Base-by-base conservation (phyloP, 306 rosid species). In the Vicia sativa region DNA sequence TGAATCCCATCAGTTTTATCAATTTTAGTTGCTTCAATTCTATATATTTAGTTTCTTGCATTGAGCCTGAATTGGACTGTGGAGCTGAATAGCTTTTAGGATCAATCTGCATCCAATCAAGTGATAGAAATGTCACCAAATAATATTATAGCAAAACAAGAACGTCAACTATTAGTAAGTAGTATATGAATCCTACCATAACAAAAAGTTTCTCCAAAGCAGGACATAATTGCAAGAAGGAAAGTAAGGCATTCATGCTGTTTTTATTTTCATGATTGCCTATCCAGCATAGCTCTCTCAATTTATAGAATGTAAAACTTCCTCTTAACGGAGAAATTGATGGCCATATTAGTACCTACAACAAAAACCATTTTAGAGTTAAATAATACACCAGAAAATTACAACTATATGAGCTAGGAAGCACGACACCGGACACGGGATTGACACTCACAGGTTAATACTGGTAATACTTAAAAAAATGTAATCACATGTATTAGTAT, bases 271-370 rank as follows among this genome's bases (percentile, higher is more conserved):
- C 75, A 26, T 71, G 49, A 35, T 34, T 77, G 23, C 68, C 85
- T 45, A 91, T 87, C 97, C 95, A 91, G 85, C 95, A 53, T 21
- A 89, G 38, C 67, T 87, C 91, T 57, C 65, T 78, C 68, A 91
- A 57, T 37, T 74, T 91, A 25, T 91, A 91, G 75, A 91, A 91
- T 50, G 66, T 65, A 71, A 91, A 89, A 80, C 60, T 75, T 56
- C 80, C 78, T 44, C 61, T 42, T 58, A 78, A 44, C 15, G 83
- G 74, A 14, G 73, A 83, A 81, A 91, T 65, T 25, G 87, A 82
- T 15, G 95, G 96, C 84, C 91, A 85, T 39, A 89, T 81, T 74
- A 91, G 34, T 66, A 62, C 70, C 96, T 89, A 78, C 65, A 82
- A 82, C 81, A 14, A 58, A 29, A 29, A 60, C 18, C 39, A 18